These are phyloP conservation scores for Trichoderma afroharzianum DNA, from an alignment of 2,329 filamentous ascomycete genomes.

Conservation along the genomic window DNA sequence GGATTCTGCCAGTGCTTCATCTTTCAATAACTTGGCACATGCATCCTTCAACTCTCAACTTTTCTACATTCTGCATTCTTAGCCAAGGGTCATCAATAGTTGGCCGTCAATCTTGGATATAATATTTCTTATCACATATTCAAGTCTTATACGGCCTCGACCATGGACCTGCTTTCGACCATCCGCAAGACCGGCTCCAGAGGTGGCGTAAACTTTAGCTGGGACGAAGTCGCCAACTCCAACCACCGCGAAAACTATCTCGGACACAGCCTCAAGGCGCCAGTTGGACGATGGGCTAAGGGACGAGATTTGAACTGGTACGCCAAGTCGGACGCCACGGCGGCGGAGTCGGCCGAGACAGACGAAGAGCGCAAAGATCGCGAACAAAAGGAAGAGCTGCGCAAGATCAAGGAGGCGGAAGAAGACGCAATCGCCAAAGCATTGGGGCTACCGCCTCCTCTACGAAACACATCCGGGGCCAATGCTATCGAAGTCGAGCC, in stretches of 20 bases:
- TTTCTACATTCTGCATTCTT: not conserved
- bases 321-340: slow-evolving; percentile 50
- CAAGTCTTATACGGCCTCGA: not conserved
- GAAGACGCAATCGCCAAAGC: slow-evolving; percentile 85
- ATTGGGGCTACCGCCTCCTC: slow-evolving; percentile 71
- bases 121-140: not conserved
- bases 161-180: slow-evolving; percentile 89
- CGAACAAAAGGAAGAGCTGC: slow-evolving; percentile 72
- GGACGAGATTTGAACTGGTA: slow-evolving; percentile 66
- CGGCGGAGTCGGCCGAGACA: slow-evolving; percentile 47
- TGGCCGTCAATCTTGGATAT: not conserved
- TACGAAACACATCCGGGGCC: slow-evolving; percentile 54
- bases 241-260: slow-evolving; percentile 85
- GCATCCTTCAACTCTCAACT: not conserved
- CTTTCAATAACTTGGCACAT: not conserved
- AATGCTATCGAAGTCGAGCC: slow-evolving; percentile 65
- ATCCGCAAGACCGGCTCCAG: slow-evolving; percentile 89
- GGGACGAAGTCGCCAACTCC: slow-evolving; percentile 88
- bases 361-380: slow-evolving; percentile 56
- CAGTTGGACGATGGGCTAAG: slow-evolving; percentile 88
- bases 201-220: slow-evolving; percentile 92
- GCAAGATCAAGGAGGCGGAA: slow-evolving; percentile 82
- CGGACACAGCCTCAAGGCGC: slow-evolving; percentile 86
- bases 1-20: not conserved
- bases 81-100: not conserved